phyloP scores from a whole-genome alignment of 192 early-diverging fungal genomes.

The Coemansia sp. region DNA sequence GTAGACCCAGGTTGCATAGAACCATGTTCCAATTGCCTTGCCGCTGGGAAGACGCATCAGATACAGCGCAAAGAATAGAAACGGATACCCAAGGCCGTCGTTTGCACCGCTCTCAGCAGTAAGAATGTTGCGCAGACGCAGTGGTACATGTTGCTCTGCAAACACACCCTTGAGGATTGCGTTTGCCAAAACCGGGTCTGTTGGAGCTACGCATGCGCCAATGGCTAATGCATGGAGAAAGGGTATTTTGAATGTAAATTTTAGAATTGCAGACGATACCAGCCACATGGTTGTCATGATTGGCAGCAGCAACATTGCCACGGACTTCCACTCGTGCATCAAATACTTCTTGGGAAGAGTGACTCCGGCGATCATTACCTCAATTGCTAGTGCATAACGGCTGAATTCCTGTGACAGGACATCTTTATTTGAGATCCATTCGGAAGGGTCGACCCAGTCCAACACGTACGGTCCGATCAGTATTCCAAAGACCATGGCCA shows the following conservation, averaged over 20 bases:
- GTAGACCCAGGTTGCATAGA: conserved; percentile 74
- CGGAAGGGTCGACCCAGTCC: conserved; percentile 68
- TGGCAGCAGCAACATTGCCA: conserved; percentile 74
- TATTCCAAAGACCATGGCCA: conserved; percentile 83
- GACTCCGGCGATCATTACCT: conserved; percentile 85
- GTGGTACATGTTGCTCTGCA: conserved; percentile 81
- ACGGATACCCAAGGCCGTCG: conserved; percentile 86
- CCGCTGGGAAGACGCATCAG: conserved; percentile 61
- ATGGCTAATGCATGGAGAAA: conserved; percentile 75
- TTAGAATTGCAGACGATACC: conserved; percentile 66
- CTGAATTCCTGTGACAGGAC: conserved; percentile 70
- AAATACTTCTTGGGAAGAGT: conserved; percentile 79
- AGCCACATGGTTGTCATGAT: conserved; percentile 84
- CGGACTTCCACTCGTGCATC: conserved; percentile 61
- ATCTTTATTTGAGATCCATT: conserved; percentile 56
- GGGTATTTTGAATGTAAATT: conserved; percentile 50
- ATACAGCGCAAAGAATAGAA: conserved; percentile 76
- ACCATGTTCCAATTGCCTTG: conserved; percentile 75
- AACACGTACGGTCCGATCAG: conserved; percentile 75
- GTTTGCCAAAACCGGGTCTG: conserved; percentile 93
- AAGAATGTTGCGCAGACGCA: conserved; percentile 69
- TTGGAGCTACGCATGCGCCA: conserved; percentile 84
- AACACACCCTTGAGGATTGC: conserved; percentile 92
- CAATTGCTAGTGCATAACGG: conserved; percentile 78
- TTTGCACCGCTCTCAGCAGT: conserved; percentile 86